Conservation (phyloP, 495 filamentous ascomycete genomes). For the Tuber borchii region DNA sequence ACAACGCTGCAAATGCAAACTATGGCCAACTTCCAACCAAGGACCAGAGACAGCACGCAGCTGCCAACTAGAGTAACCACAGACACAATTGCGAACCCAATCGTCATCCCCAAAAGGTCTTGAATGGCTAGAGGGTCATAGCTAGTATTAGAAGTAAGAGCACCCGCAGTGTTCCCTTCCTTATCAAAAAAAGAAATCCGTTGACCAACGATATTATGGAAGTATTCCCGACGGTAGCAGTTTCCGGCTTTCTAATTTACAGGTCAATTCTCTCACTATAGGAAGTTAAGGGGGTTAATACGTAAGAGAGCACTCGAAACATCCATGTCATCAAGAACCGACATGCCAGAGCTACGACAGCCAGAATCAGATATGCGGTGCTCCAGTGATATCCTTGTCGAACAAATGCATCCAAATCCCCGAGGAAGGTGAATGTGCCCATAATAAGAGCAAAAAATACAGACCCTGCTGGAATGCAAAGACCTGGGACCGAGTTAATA, state of each 20-base stretch:
- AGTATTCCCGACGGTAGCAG: slow-evolving; percentile 55
- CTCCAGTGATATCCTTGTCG: slow-evolving; percentile 55
- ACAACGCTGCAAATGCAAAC: slow-evolving; percentile 49
- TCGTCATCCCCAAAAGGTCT: slow-evolving; percentile 55
- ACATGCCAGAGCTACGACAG: slow-evolving; percentile 48
- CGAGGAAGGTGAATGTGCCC: slow-evolving; percentile 48
- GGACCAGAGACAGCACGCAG: slow-evolving; percentile 49
- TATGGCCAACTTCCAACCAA: slow-evolving; percentile 55
- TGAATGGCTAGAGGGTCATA: slow-evolving; percentile 58
- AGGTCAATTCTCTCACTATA: slow-evolving; percentile 2
- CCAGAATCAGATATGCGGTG: slow-evolving; percentile 59
- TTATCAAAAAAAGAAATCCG: slow-evolving; percentile 55
- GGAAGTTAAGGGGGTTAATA: slow-evolving; percentile 41
- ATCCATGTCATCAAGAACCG: slow-evolving; percentile 53
- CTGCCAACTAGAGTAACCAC: slow-evolving; percentile 49
- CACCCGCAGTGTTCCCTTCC: slow-evolving; percentile 49
- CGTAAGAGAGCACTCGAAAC: slow-evolving; percentile 48
- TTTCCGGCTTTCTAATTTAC: slow-evolving; percentile 44
- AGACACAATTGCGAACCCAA: slow-evolving; percentile 50
- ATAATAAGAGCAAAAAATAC: slow-evolving; percentile 50
- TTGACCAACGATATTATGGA: slow-evolving; percentile 53
- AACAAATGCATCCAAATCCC: slow-evolving; percentile 42
- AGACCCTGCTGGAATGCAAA: slow-evolving; percentile 48
- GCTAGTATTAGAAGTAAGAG: slow-evolving; percentile 50
- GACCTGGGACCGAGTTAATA: slow-evolving; percentile 35